Evolutionary conservation across 768 basidiomycete genomes (phyloP).

Genomic region (Kwoniella dejecticola): DNA sequence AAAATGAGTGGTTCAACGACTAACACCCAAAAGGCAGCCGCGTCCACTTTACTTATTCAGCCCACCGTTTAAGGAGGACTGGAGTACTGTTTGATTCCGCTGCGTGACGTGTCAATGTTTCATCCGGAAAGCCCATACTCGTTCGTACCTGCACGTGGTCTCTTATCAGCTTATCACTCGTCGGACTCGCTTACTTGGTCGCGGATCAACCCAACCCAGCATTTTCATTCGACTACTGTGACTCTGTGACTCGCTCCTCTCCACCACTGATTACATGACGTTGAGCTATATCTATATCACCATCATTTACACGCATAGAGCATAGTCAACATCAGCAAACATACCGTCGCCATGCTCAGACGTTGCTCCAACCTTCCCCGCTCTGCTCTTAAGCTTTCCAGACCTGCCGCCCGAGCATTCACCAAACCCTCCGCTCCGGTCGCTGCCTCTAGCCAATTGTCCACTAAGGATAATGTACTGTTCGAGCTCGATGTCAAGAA

Average conservation of each 20-base stretch:
- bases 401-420: constrained; percentile 20
- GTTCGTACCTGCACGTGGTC: not conserved
- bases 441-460: constrained; percentile 22
- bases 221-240: not conserved
- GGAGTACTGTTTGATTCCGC: constrained; percentile 18
- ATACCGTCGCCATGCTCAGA: constrained; percentile 5
- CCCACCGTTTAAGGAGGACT: too few relatives aligned
- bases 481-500: constrained; percentile 51
- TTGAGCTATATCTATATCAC: too few relatives aligned
- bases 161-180: constrained; percentile 9
- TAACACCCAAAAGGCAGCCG: constrained; percentile 20
- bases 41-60: too few relatives aligned
- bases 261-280: too few relatives aligned
- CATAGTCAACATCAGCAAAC: constrained; percentile 1
- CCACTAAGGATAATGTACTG: constrained; percentile 36
- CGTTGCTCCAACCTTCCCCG: constrained; percentile 23
- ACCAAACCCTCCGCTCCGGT: constrained; percentile 30
- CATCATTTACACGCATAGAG: too few relatives aligned
- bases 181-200: not conserved
- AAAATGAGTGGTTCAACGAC: not conserved
- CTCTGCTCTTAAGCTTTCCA: constrained; percentile 18
- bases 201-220: too few relatives aligned
- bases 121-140: not conserved
- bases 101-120: constrained; percentile 14
- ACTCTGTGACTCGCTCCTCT: too few relatives aligned